Percentiles rank a stretch among this genome's conserved stretches.
Conservation (phyloP, 2,329 filamentous ascomycete genomes). For the Tolypocladium capitatum region DNA sequence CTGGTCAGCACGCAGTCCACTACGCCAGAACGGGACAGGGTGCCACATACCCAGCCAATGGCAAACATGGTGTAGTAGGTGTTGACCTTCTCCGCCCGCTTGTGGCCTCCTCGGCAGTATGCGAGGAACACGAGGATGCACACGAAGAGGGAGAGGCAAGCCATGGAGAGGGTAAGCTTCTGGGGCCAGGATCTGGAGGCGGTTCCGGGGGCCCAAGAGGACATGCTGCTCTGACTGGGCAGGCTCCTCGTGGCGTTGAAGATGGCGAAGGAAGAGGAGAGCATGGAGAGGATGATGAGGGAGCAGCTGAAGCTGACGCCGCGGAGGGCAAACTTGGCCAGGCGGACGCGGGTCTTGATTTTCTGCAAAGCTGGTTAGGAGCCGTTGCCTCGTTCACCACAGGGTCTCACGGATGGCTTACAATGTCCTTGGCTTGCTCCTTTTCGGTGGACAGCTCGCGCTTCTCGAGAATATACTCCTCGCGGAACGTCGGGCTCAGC, state of each 20-base stretch:
- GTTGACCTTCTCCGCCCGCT: constrained; percentile 78
- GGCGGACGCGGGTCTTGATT: constrained; percentile 79
- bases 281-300: constrained; percentile 83
- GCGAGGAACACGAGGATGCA: constrained; percentile 70
- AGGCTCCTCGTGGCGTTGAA: constrained; percentile 78
- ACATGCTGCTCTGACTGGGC: constrained; percentile 63
- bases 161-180: constrained; percentile 64
- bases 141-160: constrained; percentile 67
- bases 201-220: constrained; percentile 70
- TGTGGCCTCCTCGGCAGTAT: constrained; percentile 82
- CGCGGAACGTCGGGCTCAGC: constrained; percentile 79
- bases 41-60: constrained; percentile 51
- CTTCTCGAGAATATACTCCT: constrained; percentile 81
- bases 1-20: neutral
- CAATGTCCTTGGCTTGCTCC: constrained; percentile 75
- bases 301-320: constrained; percentile 95
- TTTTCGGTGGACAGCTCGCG: constrained; percentile 70
- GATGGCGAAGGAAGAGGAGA: constrained; percentile 77
- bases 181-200: constrained; percentile 66
- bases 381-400: constrained; percentile 3
- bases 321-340: constrained; percentile 91
- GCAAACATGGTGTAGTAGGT: constrained; percentile 95
- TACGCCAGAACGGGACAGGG: neutral
- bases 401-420: constrained; percentile 34
- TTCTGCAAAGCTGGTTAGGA: constrained; percentile 42